Conservation (phyloP, 306 rosid species). For the Rubus idaeus region DNA sequence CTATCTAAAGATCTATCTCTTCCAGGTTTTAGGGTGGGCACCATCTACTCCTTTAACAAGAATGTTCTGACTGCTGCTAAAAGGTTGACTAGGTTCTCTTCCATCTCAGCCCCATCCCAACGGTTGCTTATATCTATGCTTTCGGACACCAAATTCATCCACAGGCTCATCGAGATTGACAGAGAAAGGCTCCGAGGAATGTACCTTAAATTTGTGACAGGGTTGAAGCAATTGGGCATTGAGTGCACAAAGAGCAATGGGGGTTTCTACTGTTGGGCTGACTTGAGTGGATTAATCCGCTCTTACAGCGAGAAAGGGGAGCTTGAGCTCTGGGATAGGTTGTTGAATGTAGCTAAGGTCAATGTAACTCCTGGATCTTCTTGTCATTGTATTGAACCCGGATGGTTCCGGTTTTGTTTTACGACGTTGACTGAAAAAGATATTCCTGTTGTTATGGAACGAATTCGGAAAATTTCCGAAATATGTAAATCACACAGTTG, state of each 20-base stretch:
- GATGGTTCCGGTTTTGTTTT: conserved; percentile 90
- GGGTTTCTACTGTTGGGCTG: conserved; percentile 92
- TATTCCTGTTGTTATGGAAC: conserved; percentile 66
- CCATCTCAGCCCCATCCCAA: conserved; percentile 73
- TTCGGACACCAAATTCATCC: conserved; percentile 61
- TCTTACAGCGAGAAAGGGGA: conserved; percentile 88
- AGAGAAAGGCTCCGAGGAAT: conserved; percentile 52
- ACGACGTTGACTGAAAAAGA: conserved; percentile 61
- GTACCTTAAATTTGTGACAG: conserved; percentile 53
- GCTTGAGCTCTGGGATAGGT: conserved; percentile 88
- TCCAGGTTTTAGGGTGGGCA: conserved; percentile 76
- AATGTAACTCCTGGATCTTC: conserved; percentile 82
- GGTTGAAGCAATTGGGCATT: conserved; percentile 72
- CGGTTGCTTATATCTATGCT: conserved; percentile 72
- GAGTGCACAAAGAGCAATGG: conserved; percentile 64
- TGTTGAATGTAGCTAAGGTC: conserved; percentile 71
- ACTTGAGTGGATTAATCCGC: conserved; percentile 66
- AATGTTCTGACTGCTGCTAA: conserved; percentile 59
- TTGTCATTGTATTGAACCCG: conserved; percentile 87
- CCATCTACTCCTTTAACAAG: conserved; percentile 69
- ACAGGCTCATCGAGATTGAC: conserved; percentile 45
- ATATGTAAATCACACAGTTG: conserved; percentile 51
- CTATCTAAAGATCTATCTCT: conserved; percentile 76
- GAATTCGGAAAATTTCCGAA: conserved; percentile 59
- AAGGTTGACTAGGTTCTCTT: conserved; percentile 68